Base-by-base conservation (phyloP, 257 asterid genomes). In the Eucommia ulmoides region DNA sequence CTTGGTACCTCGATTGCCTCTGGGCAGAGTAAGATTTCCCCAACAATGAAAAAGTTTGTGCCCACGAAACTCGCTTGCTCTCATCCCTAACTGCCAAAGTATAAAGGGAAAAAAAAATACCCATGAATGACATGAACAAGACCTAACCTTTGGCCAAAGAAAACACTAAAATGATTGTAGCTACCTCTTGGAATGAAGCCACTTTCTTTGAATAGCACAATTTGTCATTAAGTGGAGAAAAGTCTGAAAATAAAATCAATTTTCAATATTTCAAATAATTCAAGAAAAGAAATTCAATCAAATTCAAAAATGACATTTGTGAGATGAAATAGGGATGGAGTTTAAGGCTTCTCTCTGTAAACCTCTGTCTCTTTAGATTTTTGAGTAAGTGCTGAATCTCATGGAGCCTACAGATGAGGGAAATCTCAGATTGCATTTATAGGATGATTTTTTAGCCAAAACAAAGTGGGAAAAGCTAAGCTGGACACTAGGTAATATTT, bases 51-150 rank as follows among this genome's bases (percentile, higher is more conserved):
- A 59, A 58, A 83, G 19, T 1, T 83, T 52, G 54, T 61, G 71
- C 45, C 93, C 94, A 49, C 65, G 71, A 61, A 72, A 74, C 51
- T 76, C 84, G 33, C 80, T 68, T 25, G 74, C 61, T 61, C 67
- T 76, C 50, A 63, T 61, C 46, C 87, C 83, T 42, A 80, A 49
- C 89, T 82, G 79, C 51, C 67, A 70, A 26, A 52, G 63, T 7
- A 50, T 61, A 62, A 35, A 33, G n/a, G n/a, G n/a, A n/a, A n/a
- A 54, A 33, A 16, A 52, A 42, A 22, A 25, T 26, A 33, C 24
- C 54, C 47, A 23, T 24, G 46, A 20, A 14, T 35, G 41, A 17
- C 19, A 52, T 22, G 3, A 6, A 48, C 48, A 54, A 47, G 19
- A 52, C 16, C 23, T 14, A 46, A 21, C 26, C 22, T 44, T 8